These are phyloP conservation scores for Auricularia heimuer DNA, from an alignment of 768 basidiomycete genomes.

Conservation along the genomic window DNA sequence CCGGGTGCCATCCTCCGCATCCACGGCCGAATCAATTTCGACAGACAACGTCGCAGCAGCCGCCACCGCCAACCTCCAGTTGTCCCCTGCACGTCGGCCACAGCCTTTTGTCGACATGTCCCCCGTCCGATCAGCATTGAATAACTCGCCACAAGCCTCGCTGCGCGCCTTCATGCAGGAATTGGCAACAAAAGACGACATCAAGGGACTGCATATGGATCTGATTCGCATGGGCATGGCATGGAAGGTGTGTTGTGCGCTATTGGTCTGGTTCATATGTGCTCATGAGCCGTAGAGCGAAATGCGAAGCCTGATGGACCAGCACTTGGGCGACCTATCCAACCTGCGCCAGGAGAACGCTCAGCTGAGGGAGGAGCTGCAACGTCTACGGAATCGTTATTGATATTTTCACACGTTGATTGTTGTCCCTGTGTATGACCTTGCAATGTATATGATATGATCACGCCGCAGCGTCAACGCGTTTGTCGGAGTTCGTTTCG, in stretches of 20 bases:
- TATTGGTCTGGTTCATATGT: background rate
- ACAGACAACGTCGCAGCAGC: background rate
- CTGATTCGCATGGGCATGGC: slow-evolving; percentile 59
- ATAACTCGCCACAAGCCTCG: slow-evolving; percentile 40
- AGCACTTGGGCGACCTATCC: slow-evolving; percentile 47
- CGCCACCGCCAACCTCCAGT: background rate
- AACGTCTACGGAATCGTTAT: slow-evolving; percentile 33
- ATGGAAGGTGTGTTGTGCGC: slow-evolving; percentile 33
- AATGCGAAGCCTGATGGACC: slow-evolving; percentile 50
- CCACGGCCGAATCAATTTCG: background rate
- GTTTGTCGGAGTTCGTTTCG: background rate
- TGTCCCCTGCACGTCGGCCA: slow-evolving; percentile 7
- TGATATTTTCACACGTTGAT: slow-evolving; percentile 10
- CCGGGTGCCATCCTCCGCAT: background rate
- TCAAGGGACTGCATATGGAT: slow-evolving; percentile 67
- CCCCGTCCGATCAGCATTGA: background rate
- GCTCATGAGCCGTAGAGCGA: slow-evolving; percentile 27
- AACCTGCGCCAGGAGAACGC: slow-evolving; percentile 36
- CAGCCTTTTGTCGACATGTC: slow-evolving; percentile 25
- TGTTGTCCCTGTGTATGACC: slow-evolving; percentile 5
- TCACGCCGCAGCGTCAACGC: background rate
- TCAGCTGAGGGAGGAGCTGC: slow-evolving; percentile 58
- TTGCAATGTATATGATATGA: background rate
- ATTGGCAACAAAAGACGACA: slow-evolving; percentile 44
- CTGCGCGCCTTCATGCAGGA: slow-evolving; percentile 56